A percentile compares a stretch with the other conserved stretches of the same genome.
These are phyloP conservation scores for Magnaporthales sp. DNA, from an alignment of 2,329 filamentous ascomycete species.

Conservation along the genomic window DNA sequence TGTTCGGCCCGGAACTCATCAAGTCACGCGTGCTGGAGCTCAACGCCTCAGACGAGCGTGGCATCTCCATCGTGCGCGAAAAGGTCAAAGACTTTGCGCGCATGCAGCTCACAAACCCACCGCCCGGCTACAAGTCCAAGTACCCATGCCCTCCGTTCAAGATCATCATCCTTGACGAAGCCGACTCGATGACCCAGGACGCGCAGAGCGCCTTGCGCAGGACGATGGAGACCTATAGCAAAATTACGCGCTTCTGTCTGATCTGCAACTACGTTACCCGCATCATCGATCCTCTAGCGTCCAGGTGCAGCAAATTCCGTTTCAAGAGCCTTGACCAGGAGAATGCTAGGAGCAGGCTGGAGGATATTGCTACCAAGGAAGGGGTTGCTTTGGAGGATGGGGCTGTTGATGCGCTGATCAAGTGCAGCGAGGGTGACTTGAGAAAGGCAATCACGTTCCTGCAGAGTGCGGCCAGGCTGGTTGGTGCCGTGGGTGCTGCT, in stretches of 20 bases:
- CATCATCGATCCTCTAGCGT: slow-evolving; percentile 93
- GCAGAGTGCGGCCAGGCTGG: slow-evolving; percentile 85
- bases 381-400: slow-evolving; percentile 68
- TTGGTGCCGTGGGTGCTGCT: slow-evolving; percentile 50
- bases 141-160: slow-evolving; percentile 98
- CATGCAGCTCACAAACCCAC: slow-evolving; percentile 82
- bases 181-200: slow-evolving; percentile 98
- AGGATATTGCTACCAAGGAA: slow-evolving; percentile 75
- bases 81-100: slow-evolving; percentile 98
- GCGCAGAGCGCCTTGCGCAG: slow-evolving; percentile 85
- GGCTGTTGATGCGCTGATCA: slow-evolving; percentile 74
- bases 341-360: slow-evolving; percentile 70
- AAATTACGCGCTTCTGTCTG: slow-evolving; percentile 93
- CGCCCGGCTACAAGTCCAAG: slow-evolving; percentile 55
- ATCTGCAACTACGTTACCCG: slow-evolving; percentile 98
- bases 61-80: slow-evolving; percentile 91
- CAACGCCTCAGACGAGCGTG: slow-evolving; percentile 97
- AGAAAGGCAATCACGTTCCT: slow-evolving; percentile 93
- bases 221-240: slow-evolving; percentile 97
- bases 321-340: slow-evolving; percentile 92
- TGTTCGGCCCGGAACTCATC: slow-evolving; percentile 92
- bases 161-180: slow-evolving; percentile 96
- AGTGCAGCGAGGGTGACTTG: slow-evolving; percentile 87
- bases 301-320: slow-evolving; percentile 89
- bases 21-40: slow-evolving; percentile 94